Conservation (phyloP, 371 early-diverging fungal species). For the Mucor velutinosus region DNA sequence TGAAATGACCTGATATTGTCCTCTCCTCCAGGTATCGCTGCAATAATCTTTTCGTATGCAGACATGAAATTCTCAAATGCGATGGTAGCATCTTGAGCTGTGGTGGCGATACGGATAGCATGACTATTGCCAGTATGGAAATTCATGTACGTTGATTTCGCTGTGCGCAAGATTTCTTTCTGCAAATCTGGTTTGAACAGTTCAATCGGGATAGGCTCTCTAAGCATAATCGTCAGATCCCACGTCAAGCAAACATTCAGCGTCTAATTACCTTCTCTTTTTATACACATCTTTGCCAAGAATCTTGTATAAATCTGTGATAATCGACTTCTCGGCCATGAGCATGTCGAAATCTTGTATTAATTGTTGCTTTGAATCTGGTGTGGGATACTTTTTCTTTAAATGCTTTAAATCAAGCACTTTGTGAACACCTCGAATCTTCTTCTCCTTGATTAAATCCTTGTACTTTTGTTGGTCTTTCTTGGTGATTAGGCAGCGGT, state of each 20-base stretch:
- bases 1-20: constrained; percentile 77
- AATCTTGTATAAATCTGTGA: constrained; percentile 74
- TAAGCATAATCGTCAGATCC: constrained; percentile 16
- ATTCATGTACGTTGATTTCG: constrained; percentile 79
- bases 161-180: constrained; percentile 71
- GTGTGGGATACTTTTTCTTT: constrained; percentile 70
- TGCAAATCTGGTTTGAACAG: constrained; percentile 64
- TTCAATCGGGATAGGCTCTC: constrained; percentile 81
- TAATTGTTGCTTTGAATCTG: constrained; percentile 78
- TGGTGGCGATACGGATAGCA: constrained; percentile 75
- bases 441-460: constrained; percentile 64
- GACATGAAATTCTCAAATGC: constrained; percentile 32
- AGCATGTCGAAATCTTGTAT: constrained; percentile 80
- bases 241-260: background rate
- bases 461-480: constrained; percentile 80
- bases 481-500: constrained; percentile 83
- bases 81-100: constrained; percentile 55
- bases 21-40: constrained; percentile 73
- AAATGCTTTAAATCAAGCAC: constrained; percentile 84
- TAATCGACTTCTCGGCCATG: constrained; percentile 77
- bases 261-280: constrained; percentile 75
- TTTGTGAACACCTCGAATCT: constrained; percentile 62
- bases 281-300: constrained; percentile 87
- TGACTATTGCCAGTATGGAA: constrained; percentile 70
- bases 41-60: constrained; percentile 25